A percentile compares a stretch with the other conserved stretches of the same genome.
phyloP scores from a whole-genome alignment of 208 protist species.

The Acanthamoeba quina region DNA sequence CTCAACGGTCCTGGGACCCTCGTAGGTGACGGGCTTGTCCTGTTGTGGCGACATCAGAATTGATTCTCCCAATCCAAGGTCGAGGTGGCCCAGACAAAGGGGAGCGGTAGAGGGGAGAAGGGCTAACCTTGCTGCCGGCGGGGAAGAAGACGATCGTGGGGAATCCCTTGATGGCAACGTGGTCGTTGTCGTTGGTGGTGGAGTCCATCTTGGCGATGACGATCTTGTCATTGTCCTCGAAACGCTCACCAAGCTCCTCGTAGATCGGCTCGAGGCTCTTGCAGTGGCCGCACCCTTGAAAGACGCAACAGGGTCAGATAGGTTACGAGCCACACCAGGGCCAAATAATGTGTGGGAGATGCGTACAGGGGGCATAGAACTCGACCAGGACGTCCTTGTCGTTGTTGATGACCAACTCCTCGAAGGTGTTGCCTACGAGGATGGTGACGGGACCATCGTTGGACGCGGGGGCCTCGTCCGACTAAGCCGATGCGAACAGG shows the following conservation, averaged over 20 bases:
- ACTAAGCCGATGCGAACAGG: background rate
- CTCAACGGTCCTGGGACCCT: slow-evolving; percentile 75
- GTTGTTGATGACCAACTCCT: slow-evolving; percentile 80
- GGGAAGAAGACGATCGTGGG: slow-evolving; percentile 85
- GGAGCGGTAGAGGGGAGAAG: background rate
- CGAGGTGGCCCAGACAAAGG: background rate
- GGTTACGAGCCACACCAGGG: background rate
- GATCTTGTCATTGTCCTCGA: slow-evolving; percentile 79
- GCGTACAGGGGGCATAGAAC: slow-evolving; percentile 95
- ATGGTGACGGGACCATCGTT: slow-evolving; percentile 79
- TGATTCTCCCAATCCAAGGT: too few species aligned
- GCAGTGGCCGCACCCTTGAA: slow-evolving; percentile 96
- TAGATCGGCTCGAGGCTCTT: slow-evolving; percentile 82
- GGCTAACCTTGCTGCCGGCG: slow-evolving; percentile 48
- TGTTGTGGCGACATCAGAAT: background rate
- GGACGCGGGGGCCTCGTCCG: slow-evolving; percentile 78
- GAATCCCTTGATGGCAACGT: slow-evolving; percentile 83
- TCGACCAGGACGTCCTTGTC: slow-evolving; percentile 91
- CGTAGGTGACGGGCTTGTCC: slow-evolving; percentile 71
- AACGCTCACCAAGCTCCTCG: slow-evolving; percentile 83
- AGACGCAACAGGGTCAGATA: background rate
- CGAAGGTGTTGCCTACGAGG: slow-evolving; percentile 80
- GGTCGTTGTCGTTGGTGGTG: slow-evolving; percentile 84
- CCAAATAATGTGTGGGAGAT: background rate
- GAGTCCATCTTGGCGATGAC: slow-evolving; percentile 88